Base-by-base conservation (phyloP, 108 stramenopile genomes). In the Cyclotella cryptica region DNA sequence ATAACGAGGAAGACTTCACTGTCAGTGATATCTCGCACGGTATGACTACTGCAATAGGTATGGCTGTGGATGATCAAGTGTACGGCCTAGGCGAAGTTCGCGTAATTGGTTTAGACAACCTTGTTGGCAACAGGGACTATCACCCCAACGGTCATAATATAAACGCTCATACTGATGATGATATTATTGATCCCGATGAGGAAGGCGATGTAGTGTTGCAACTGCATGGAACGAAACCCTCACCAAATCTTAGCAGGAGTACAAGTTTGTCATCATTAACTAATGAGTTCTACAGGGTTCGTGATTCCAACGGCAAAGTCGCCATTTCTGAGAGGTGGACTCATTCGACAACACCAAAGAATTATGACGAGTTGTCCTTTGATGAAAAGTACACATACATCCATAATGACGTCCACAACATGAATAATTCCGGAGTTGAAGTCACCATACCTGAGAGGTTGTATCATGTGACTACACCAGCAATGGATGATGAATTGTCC, bases 21-120 rank as follows among this genome's bases (percentile, higher is more conserved):
- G 12, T 57, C 3, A 26, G 24, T 57, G 55, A 57, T 8, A 57
- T 57, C 21, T 57, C 55, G 8, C 55, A 57, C 8, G 55, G 55
- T 57, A 19, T 57, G 22, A 57, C 55, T 26, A 57, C 55, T 12
- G 55, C n/a, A 26, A 57, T 57, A 22, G 55, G 22, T 26, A 12
- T 57, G 19, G 55, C 55, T 57, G 55, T 57, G 3, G 55, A 57
- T 8, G 55, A 57, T 57, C 55, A 57, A 26, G 55, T 57, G 22
- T 26, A 24, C 24, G 19, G 35, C 35, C 35, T 57, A 3, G 19
- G 55, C 24, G 21, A 57, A 57, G 55, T 57, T 21, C 55, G 24
- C 3, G 21, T 57, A n/a, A 26, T 26, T 22, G 55, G 55, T 21
- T 24, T 57, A 24, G 55, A 57, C n/a, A 19, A 26, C 21, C 55